Evolutionary conservation across 2,329 filamentous ascomycete species (phyloP).

Genomic region (Pseudogymnoascus sp.): DNA sequence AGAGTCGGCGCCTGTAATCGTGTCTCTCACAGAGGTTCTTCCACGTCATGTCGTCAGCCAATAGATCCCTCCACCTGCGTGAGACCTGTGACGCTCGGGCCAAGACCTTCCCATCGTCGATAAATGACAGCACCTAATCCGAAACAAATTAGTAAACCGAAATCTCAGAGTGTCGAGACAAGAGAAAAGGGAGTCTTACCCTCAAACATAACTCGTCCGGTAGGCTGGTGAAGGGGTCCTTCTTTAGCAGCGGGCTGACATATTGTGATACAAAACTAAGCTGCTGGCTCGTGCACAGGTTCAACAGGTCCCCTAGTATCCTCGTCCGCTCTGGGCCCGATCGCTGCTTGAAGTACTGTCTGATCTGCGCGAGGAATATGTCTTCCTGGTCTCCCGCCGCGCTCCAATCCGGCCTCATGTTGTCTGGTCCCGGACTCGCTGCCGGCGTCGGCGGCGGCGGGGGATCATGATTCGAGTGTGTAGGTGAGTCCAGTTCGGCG

Average conservation of each 20-base stretch:
- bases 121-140: conserved; percentile 82
- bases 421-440: conserved; percentile 55
- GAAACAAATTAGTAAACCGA: conserved; percentile 11
- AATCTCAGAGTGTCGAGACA: neutral
- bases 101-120: conserved; percentile 91
- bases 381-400: conserved; percentile 74
- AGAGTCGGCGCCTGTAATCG: conserved; percentile 63
- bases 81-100: conserved; percentile 96
- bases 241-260: conserved; percentile 87
- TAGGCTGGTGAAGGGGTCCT: conserved; percentile 87
- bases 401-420: conserved; percentile 60
- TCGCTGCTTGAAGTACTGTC: conserved; percentile 71
- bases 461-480: conserved; percentile 34
- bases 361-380: conserved; percentile 69
- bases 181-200: conserved; percentile 45
- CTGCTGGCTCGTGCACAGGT: conserved; percentile 90
- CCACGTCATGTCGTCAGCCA: conserved; percentile 97
- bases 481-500: conserved; percentile 47
- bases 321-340: conserved; percentile 69
- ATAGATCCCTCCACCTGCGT: conserved; percentile 80
- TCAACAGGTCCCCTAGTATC: conserved; percentile 79
- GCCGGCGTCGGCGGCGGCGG: conserved; percentile 59
- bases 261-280: conserved; percentile 95
- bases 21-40: conserved; percentile 95
- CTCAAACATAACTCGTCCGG: conserved; percentile 89